These are phyloP conservation scores for Trichoderma breve DNA, from an alignment of 2,329 filamentous ascomycete species.

Conservation along the genomic window DNA sequence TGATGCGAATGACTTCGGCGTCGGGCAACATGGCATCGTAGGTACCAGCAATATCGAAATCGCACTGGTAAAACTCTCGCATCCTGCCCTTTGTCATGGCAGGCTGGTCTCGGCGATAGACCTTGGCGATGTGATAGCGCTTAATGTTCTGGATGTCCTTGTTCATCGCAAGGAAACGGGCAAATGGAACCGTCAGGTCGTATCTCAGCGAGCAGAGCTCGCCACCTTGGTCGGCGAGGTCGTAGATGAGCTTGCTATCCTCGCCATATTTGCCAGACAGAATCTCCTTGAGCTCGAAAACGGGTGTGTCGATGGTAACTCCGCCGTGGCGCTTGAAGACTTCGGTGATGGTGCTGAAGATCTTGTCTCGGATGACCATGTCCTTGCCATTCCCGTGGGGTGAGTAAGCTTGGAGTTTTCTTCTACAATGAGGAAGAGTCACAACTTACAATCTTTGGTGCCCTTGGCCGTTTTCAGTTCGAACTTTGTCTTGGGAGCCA, in stretches of 20 bases:
- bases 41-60: constrained; percentile 87
- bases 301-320: constrained; percentile 74
- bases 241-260: constrained; percentile 89
- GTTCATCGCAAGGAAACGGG: constrained; percentile 92
- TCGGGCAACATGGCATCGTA: constrained; percentile 93
- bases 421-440: constrained; percentile 22
- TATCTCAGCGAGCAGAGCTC: constrained; percentile 74
- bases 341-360: constrained; percentile 71
- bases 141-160: constrained; percentile 78
- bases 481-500: constrained; percentile 34
- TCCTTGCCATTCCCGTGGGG: constrained; percentile 63
- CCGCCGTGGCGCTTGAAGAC: constrained; percentile 84
- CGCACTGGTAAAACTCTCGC: constrained; percentile 96
- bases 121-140: constrained; percentile 93
- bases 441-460: constrained; percentile 70
- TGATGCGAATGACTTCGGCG: constrained; percentile 81
- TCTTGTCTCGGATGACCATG: constrained; percentile 77
- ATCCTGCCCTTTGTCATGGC: constrained; percentile 87
- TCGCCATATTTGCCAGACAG: constrained; percentile 89
- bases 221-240: constrained; percentile 81
- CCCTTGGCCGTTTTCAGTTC: constrained; percentile 77
- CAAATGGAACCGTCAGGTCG: constrained; percentile 86
- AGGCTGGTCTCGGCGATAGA: constrained; percentile 51
- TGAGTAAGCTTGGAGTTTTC: constrained; percentile 31
- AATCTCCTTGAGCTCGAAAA: constrained; percentile 86